phyloP scores from a whole-genome alignment of 768 basidiomycete genomes.

The Kwoniella mangroviensis region DNA sequence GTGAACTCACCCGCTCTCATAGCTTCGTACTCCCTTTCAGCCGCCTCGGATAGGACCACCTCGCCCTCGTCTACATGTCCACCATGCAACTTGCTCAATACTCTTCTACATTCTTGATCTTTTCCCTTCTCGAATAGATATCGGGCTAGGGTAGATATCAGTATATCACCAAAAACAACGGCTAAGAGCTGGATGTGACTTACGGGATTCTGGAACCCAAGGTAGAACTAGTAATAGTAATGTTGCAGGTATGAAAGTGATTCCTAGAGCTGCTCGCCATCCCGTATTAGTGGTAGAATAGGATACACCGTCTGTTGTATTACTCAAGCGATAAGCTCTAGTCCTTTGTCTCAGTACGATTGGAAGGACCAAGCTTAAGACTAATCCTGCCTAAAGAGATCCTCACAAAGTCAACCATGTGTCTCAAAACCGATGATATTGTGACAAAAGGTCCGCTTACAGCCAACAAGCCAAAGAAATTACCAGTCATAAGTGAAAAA shows the following conservation, averaged over 20 bases:
- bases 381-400: constrained; percentile 29
- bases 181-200: background rate
- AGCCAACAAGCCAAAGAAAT: constrained; percentile 42
- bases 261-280: constrained; percentile 36
- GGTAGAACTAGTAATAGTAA: constrained; percentile 32
- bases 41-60: constrained; percentile 35
- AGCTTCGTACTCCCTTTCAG: constrained; percentile 35
- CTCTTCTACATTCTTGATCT: constrained; percentile 27
- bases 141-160: constrained; percentile 30
- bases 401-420: background rate
- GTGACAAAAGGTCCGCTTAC: constrained; percentile 12
- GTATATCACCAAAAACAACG: background rate
- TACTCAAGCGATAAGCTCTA: background rate
- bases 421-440: background rate
- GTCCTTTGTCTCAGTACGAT: background rate
- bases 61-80: constrained; percentile 22
- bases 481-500: constrained; percentile 46
- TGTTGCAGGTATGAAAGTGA: constrained; percentile 43
- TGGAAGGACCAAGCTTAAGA: constrained; percentile 20
- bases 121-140: constrained; percentile 43
- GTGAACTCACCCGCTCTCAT: constrained; percentile 36
- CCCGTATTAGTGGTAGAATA: constrained; percentile 34
- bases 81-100: constrained; percentile 35
- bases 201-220: constrained; percentile 46
- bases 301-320: constrained; percentile 33